Base-by-base conservation (phyloP, 371 early-diverging fungal species). In the Fennellomyces sp. region DNA sequence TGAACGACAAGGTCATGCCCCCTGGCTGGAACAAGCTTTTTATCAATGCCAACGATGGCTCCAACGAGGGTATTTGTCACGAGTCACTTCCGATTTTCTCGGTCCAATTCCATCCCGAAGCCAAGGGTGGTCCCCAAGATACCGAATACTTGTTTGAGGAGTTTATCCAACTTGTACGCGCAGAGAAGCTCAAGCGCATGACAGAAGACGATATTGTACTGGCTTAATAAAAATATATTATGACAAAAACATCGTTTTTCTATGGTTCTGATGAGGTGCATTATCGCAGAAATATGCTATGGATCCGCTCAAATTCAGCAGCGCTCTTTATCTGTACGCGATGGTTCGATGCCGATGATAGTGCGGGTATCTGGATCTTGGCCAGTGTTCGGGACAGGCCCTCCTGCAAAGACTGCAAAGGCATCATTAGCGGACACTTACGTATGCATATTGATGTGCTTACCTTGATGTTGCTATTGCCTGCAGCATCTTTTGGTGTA, bases 31-130 rank as follows among this genome's bases (percentile, higher is more conserved):
- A 81, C 50, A 81, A 88, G 56, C 92, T 88, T 81, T 97, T 92
- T 68, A 84, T 90, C 48, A 97, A 97, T 58, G 96, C 95, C 66
- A 96, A 96, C 65, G 97, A 97, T 68, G 93, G 94, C 0, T 90
- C 92, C 47, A 96, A 96, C 70, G 97, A 97, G 76, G 97, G 97
- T 58, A 88, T 96, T 53, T 79, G 87, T 23, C 96, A 95, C 70
- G 57, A 68, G 33, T 60, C 68, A 28, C 69, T 80, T 48, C 96
- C 95, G 17, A 92, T 88, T 65, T 72, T 81, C 57, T 89, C 91
- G 7, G 97, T 96, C 5, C 97, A 97, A 82, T 97, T 96, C 90
- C 97, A 97, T 68, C 97, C 97, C 12, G 97, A 97, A 70, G 94
- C 97, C 7, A 91, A 89, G 70, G 94, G 94, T 49, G 97, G 97